Conservation (phyloP, 805 yeast genomes). For the Barnettozyma populi region DNA sequence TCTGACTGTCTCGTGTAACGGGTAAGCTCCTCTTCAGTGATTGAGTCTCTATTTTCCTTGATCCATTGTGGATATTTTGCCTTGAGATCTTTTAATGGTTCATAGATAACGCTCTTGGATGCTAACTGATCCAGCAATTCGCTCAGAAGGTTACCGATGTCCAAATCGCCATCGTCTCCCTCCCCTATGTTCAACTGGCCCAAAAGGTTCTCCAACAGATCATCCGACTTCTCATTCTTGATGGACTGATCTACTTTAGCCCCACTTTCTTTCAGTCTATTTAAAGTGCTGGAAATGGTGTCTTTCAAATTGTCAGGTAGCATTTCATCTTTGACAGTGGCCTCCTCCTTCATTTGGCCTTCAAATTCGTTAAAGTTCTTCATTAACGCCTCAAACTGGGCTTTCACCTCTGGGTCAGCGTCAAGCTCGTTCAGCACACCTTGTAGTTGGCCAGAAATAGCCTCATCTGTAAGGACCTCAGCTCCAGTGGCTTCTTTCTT, state of each 20-base stretch:
- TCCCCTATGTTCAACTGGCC: conserved; percentile 48
- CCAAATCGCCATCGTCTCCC: conserved; percentile 39
- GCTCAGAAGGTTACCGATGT: conserved; percentile 55
- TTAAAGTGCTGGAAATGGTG: conserved; percentile 75
- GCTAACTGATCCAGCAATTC: conserved; percentile 80
- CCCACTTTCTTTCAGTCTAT: conserved; percentile 74
- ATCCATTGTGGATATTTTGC: conserved; percentile 71
- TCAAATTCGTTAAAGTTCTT: conserved; percentile 25
- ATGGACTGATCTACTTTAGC: conserved; percentile 57
- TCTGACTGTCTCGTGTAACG: conserved; percentile 58
- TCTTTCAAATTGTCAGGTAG: conserved; percentile 46
- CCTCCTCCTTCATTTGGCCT: conserved; percentile 11
- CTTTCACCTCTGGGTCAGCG: conserved; percentile 46
- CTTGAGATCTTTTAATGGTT: conserved; percentile 79
- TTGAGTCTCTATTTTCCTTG: conserved; percentile 40
- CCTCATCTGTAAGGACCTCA: not conserved
- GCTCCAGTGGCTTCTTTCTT: conserved; percentile 19
- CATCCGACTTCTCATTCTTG: conserved; percentile 46
- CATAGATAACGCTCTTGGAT: conserved; percentile 79
- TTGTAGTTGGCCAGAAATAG: conserved; percentile 21
- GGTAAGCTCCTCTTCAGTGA: conserved; percentile 37
- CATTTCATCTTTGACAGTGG: conserved; percentile 3
- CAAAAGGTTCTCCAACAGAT: conserved; percentile 56
- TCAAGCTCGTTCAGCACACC: conserved; percentile 26
- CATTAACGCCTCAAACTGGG: conserved; percentile 42